phyloP scores from a whole-genome alignment of 495 filamentous ascomycete genomes.

The Lasiosphaeriaceae sp. region DNA sequence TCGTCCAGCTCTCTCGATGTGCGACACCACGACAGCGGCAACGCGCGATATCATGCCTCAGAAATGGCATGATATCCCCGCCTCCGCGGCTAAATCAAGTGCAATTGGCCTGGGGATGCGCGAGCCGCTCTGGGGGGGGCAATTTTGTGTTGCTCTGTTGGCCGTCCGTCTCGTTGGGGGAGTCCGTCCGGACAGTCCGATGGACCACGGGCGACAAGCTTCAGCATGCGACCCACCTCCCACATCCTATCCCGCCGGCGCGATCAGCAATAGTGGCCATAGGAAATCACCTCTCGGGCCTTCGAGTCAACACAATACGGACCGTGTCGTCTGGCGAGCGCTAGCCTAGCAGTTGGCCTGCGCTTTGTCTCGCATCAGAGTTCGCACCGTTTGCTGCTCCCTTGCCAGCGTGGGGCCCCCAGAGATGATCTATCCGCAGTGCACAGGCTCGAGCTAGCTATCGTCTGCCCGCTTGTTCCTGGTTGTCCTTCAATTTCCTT shows the following conservation, averaged over 20 bases:
- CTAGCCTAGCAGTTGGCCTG: slow-evolving; percentile 1
- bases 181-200: slow-evolving; percentile 26
- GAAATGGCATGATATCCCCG: slow-evolving; percentile 16
- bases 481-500: slow-evolving; percentile 8
- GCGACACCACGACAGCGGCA: not conserved
- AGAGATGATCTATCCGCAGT: not conserved
- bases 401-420: slow-evolving; percentile 4
- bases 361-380: slow-evolving; percentile 20
- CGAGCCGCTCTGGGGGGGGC: slow-evolving; percentile 21
- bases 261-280: slow-evolving; percentile 19
- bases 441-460: not conserved
- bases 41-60: not conserved
- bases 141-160: slow-evolving; percentile 21
- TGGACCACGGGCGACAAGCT: slow-evolving; percentile 8
- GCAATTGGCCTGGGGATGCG: slow-evolving; percentile 20
- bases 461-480: slow-evolving; percentile 4
- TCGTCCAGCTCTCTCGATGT: not conserved
- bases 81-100: slow-evolving; percentile 26
- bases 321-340: slow-evolving; percentile 14
- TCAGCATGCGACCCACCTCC: slow-evolving; percentile 15
- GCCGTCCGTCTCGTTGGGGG: slow-evolving; percentile 23
- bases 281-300: slow-evolving; percentile 6
- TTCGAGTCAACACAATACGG: slow-evolving; percentile 8
- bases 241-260: slow-evolving; percentile 4
- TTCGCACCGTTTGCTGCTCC: slow-evolving; percentile 15